Evolutionary conservation across 2,329 filamentous ascomycete genomes (phyloP), one percentile per base, ranked within the genome.

Genomic region (Madurella mycetomatis): DNA sequence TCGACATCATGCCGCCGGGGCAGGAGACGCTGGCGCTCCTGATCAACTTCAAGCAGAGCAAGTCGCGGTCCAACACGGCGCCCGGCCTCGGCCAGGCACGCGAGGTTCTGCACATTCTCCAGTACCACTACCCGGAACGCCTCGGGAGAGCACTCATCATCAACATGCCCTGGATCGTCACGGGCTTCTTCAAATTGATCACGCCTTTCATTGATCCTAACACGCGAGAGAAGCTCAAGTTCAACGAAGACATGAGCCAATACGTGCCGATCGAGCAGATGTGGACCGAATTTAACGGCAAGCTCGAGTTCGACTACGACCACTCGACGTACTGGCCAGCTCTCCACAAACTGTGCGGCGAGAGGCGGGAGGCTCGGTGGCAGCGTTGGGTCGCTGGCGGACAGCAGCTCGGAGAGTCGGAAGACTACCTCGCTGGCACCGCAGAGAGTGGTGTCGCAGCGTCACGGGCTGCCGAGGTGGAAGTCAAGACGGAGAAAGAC

Each of bases 121-220:
- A 99, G 74, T 92, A 87, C 61, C 92, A 99, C 73, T 97, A 97
- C 69, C 94, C 94, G 0, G 94, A 99, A 76, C 79, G 94, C 51
- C 76, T 99, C 32, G 94, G 94, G 45, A 84, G 87, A 64, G 92
- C 92, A 4, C 79, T 97, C 64, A 90, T 97, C 58, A 88, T 92
- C 62, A 95, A 97, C 62, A 82, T 96, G 47, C 92, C 92, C 0
- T 96, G 90, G 84, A 81, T 95, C 60, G 89, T 97, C 57, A 86
- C 83, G 71, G 88, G 88, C 48, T 99, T 99, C 80, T 95, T 97
- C 80, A 96, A 95, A 73, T 76, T 96, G 65, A 92, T 99, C 73
- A 91, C 85, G 4, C 91, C 92, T 40, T 96, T 99, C 73, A 96
- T 99, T 73, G 94, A 99, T 72, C 94, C 94, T 8, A 76, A 92